A percentile compares a stretch with the other conserved stretches of the same genome.
Evolutionary conservation across 2,329 filamentous ascomycete species (phyloP).

Genomic region (Nothomitra cinnamomea): DNA sequence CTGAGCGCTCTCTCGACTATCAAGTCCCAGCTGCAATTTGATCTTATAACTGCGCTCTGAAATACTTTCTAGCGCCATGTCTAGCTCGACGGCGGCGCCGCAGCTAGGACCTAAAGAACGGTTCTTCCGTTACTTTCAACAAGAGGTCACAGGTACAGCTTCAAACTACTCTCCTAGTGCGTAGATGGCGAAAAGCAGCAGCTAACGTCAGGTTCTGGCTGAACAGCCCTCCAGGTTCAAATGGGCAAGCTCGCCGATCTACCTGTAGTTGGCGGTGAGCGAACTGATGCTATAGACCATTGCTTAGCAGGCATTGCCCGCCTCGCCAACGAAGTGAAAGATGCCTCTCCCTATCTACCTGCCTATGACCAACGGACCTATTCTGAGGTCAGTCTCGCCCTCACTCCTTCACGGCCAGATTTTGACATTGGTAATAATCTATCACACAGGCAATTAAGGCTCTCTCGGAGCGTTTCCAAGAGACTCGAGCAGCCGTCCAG

Average conservation of each 20-base stretch:
- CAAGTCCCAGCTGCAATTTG: no score
- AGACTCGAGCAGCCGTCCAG: conserved; percentile 46
- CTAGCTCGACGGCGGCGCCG: neutral
- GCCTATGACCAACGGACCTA: conserved; percentile 84
- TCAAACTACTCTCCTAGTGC: conserved; percentile 4
- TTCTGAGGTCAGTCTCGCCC: conserved; percentile 40
- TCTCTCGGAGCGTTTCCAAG: conserved; percentile 60
- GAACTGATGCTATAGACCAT: conserved; percentile 64
- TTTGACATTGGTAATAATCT: conserved; percentile 1
- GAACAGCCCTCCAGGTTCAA: conserved; percentile 54
- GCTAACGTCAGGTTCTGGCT: conserved; percentile 4
- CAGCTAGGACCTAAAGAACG: conserved; percentile 44
- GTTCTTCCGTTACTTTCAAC: conserved; percentile 73
- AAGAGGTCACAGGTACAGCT: conserved; percentile 48
- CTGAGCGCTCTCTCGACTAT: no score
- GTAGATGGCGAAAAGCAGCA: neutral
- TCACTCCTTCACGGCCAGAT: conserved; percentile 6
- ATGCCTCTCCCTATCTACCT: conserved; percentile 66
- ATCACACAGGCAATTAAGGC: conserved; percentile 52
- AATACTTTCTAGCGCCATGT: neutral
- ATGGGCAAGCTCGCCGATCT: conserved; percentile 51
- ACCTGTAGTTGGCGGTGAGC: conserved; percentile 51
- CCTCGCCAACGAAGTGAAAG: conserved; percentile 69
- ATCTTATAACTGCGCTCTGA: no score
- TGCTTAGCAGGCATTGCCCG: conserved; percentile 64